Evolutionary conservation across 768 basidiomycete genomes (phyloP).

Genomic region (Macrocybe gigantea): DNA sequence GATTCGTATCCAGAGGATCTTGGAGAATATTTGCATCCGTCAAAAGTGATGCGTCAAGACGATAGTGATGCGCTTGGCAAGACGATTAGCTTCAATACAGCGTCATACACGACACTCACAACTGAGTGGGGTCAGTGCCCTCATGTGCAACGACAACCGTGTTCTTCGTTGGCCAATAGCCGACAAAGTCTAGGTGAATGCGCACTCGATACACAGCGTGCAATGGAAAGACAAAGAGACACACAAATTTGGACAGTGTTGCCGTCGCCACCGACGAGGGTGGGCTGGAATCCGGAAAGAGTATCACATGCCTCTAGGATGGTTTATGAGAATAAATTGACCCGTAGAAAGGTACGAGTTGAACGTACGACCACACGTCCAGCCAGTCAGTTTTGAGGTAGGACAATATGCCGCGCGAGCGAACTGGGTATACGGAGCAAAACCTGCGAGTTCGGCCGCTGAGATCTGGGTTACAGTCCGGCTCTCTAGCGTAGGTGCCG

Average conservation of each 20-base stretch:
- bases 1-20: conserved; percentile 30
- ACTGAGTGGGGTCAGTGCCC: conserved; percentile 50
- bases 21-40: conserved; percentile 41
- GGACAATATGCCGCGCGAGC: conserved; percentile 52
- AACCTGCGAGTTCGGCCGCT: conserved; percentile 23
- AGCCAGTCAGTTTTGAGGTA: conserved; percentile 26
- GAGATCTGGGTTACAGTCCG: conserved; percentile 20
- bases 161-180: conserved; percentile 43
- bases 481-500: conserved; percentile 5
- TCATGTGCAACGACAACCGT: conserved; percentile 54
- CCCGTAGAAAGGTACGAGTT: background rate
- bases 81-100: background rate
- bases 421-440: conserved; percentile 44
- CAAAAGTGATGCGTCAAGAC: conserved; percentile 40
- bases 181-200: conserved; percentile 39
- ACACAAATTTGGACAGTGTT: conserved; percentile 41
- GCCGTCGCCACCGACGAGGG: conserved; percentile 46
- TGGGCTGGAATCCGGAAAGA: conserved; percentile 32
- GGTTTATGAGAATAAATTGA: background rate
- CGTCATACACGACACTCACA: conserved; percentile 28
- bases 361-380: conserved; percentile 39
- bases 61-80: conserved; percentile 36
- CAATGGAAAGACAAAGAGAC: conserved; percentile 5
- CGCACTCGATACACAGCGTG: background rate
- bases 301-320: conserved; percentile 33